Conservation (phyloP, 177 flowering plant species). For the Tripterygium wilfordii region DNA sequence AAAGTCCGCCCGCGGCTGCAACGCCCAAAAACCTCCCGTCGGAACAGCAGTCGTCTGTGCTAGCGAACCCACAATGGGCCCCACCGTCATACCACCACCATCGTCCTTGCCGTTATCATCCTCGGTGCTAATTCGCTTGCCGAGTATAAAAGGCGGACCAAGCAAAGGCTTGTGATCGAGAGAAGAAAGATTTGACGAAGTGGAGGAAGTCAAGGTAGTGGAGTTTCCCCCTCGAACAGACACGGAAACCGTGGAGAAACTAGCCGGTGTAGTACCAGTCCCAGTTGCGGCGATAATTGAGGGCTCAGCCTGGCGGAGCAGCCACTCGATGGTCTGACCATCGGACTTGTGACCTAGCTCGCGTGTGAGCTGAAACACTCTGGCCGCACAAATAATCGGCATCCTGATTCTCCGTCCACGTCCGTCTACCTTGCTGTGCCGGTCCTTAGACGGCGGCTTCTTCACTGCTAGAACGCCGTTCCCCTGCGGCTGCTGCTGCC, state of each 20-base stretch:
- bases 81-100: slow-evolving; percentile 16
- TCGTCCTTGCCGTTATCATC: slow-evolving; percentile 9
- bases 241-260: slow-evolving; percentile 60
- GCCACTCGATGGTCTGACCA: slow-evolving; percentile 95
- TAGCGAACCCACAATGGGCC: slow-evolving; percentile 21
- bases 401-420: slow-evolving; percentile 73
- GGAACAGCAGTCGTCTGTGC: slow-evolving; percentile 14
- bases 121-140: slow-evolving; percentile 61
- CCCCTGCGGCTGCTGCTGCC: slow-evolving; percentile 18
- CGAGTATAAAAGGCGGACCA: slow-evolving; percentile 56
- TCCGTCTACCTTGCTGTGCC: slow-evolving; percentile 84
- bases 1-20: slow-evolving; percentile 51
- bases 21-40: slow-evolving; percentile 60
- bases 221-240: slow-evolving; percentile 24
- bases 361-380: slow-evolving; percentile 83
- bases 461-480: slow-evolving; percentile 40
- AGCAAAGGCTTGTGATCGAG: slow-evolving; percentile 1
- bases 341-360: slow-evolving; percentile 92
- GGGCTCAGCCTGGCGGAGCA: slow-evolving; percentile 90
- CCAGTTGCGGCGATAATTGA: slow-evolving; percentile 93
- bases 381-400: slow-evolving; percentile 90
- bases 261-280: slow-evolving; percentile 81
- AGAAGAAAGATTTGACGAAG: not conserved
- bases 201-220: not conserved
- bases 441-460: slow-evolving; percentile 72